Percentiles rank a stretch among this genome's conserved stretches.
Conservation (phyloP, 306 rosid genomes). For the Cucumis melo region DNA sequence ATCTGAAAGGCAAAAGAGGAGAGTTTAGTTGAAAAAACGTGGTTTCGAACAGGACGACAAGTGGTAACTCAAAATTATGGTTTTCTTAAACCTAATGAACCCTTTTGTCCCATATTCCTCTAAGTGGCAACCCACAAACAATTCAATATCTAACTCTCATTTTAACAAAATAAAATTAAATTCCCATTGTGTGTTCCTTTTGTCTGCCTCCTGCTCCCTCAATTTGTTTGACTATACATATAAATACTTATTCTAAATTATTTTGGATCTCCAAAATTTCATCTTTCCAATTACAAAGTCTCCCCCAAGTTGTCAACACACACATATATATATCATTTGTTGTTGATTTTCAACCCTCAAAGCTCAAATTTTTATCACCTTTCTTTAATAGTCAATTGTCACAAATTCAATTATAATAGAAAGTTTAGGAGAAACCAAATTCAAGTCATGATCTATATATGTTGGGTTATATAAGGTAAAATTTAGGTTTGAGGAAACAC, state of each 20-base stretch:
- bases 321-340: too few relatives aligned
- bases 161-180: not conserved
- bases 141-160: not conserved
- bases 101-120: not conserved
- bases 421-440: too few relatives aligned
- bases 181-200: not conserved
- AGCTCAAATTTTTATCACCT: too few relatives aligned
- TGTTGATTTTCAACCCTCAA: too few relatives aligned
- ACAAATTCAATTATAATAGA: too few relatives aligned
- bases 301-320: not conserved
- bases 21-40: not conserved
- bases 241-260: not conserved
- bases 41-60: not conserved
- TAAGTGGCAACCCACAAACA: not conserved
- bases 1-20: not conserved
- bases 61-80: not conserved
- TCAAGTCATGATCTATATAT: too few relatives aligned
- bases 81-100: too few relatives aligned
- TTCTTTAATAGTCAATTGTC: too few relatives aligned
- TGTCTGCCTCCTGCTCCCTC: not conserved
- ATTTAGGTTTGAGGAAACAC: too few relatives aligned
- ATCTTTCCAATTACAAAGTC: not conserved
- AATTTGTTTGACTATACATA: not conserved
- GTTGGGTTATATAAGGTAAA: too few relatives aligned
- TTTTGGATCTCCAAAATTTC: not conserved